Evolutionary conservation across 208 protist species (phyloP), one percentile per base, ranked within the genome.

Genomic region (Phytomonas francai): DNA sequence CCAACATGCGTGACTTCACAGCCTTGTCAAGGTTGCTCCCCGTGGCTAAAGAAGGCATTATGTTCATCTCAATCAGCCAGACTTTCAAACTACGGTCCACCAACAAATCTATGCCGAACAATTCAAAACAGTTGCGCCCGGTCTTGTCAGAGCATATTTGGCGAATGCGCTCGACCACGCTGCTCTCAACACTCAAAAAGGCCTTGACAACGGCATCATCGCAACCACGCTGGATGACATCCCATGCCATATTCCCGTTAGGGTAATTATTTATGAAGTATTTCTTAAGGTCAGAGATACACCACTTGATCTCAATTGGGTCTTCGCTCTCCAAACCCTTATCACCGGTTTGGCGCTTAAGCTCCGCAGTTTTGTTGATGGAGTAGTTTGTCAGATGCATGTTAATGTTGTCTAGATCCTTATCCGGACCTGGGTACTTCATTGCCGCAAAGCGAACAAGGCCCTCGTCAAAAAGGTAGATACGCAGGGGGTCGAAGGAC

Each of bases 301-400:
- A 91, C 89, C 91, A 96, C 77, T 96, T 96, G 74, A 96, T 96
- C 67, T 96, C 91, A 27, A 91, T 45, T 12, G 67, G 70, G 29
- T 78, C 78, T 27, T 77, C 62, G 39, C 73, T 84, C 14, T 63
- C 59, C 16, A 12, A n/a, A 49, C n/a, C n/a, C n/a, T n/a, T n/a
- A 29, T 36, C 32, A 22, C 32, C 14, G 19, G 32, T 63, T 12
- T 22, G 16, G 11, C 69, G 54, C 36, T 84, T 77, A 62, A 93
- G 75, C 65, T 90, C 83, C 49, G 86, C 86, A 19, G 87, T 92
- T 68, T 99, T 99, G 81, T 98, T 98, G 32, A 99, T 87, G 22
- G 96, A 92, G 74, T 98, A 98, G 84, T 99, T 99, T 39, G 97
- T 99, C 36, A 99, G 82, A 69, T 99, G 97, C 69, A 93, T 91